Evolutionary conservation across 495 filamentous ascomycete genomes (phyloP).

Genomic region (Jackrogersella minutella): DNA sequence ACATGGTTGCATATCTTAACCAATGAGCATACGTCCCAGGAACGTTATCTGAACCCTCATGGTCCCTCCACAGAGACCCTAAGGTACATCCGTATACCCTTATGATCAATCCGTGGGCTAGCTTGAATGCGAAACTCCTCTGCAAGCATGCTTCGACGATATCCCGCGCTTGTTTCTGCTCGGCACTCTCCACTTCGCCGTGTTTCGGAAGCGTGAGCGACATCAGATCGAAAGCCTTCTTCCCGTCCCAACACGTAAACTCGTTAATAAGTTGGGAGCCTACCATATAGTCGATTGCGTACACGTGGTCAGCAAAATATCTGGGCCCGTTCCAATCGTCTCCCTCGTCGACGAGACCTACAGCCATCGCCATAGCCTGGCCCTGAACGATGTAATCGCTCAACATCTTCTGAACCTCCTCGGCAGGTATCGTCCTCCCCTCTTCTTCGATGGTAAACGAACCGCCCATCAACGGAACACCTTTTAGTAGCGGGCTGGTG

Average conservation of each 20-base stretch:
- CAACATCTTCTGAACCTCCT: conserved; percentile 50
- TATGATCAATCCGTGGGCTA: conserved; percentile 62
- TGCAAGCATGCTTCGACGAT: conserved; percentile 59
- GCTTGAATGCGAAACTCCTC: conserved; percentile 60
- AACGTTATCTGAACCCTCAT: conserved; percentile 54
- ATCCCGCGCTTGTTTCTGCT: conserved; percentile 58
- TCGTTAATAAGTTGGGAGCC: conserved; percentile 62
- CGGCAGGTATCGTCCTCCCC: conserved; percentile 34
- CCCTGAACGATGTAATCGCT: conserved; percentile 64
- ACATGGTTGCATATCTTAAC: conserved; percentile 53
- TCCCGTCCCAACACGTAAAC: conserved; percentile 59
- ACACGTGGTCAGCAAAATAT: conserved; percentile 57
- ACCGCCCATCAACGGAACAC: conserved; percentile 48
- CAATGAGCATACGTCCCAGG: conserved; percentile 57
- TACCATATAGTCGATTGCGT: conserved; percentile 58
- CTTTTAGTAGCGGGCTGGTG: conserved; percentile 54
- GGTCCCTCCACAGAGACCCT: conserved; percentile 57
- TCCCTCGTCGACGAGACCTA: conserved; percentile 60
- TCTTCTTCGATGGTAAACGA: conserved; percentile 10
- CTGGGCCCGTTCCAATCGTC: conserved; percentile 62
- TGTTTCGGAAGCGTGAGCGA: conserved; percentile 55
- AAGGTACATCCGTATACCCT: conserved; percentile 54
- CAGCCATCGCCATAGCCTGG: conserved; percentile 57
- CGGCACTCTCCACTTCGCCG: conserved; percentile 55
- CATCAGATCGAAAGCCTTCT: conserved; percentile 58